Evolutionary conservation across 257 asterid genomes (phyloP).

Genomic region (Gentiana straminea): DNA sequence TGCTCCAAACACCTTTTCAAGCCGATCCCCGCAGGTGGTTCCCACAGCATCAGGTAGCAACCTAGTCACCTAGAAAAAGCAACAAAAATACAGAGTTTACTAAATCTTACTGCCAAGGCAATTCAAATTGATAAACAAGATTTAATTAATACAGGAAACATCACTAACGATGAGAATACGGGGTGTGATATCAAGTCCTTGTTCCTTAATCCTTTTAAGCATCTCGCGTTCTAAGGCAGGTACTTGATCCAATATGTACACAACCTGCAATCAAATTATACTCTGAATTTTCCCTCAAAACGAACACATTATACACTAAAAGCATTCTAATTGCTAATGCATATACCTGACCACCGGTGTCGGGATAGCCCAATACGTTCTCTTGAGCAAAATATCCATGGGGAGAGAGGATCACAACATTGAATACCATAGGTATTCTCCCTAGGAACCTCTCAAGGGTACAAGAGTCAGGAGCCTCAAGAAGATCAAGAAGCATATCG

Average conservation of each 20-base stretch:
- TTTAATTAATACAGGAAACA: not conserved
- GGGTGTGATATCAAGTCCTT: conserved; percentile 87
- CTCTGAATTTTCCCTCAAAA: too few species aligned
- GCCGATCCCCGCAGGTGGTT: conserved; percentile 86
- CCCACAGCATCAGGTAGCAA: conserved; percentile 96
- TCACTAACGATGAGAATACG: conserved; percentile 72
- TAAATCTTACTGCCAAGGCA: not conserved
- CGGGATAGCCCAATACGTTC: conserved; percentile 93
- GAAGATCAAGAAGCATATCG: conserved; percentile 77
- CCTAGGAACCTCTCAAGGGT: conserved; percentile 86
- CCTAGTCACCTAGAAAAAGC: conserved; percentile 56
- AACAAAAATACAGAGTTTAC: not conserved
- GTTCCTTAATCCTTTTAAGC: conserved; percentile 92
- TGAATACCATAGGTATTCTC: conserved; percentile 89
- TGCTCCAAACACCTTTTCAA: conserved; percentile 81
- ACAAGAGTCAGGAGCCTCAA: conserved; percentile 89
- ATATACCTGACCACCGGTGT: conserved; percentile 93
- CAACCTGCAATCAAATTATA: conserved; percentile 41
- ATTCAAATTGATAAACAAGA: not conserved
- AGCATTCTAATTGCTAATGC: too few species aligned
- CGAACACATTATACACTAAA: too few species aligned
- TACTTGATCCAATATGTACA: conserved; percentile 98
- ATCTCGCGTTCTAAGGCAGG: conserved; percentile 93
- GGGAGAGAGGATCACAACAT: conserved; percentile 91
- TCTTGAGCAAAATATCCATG: conserved; percentile 99